These are phyloP conservation scores for Pythium plurisporium DNA, from an alignment of 352 stramenopile genomes.

Conservation along the genomic window DNA sequence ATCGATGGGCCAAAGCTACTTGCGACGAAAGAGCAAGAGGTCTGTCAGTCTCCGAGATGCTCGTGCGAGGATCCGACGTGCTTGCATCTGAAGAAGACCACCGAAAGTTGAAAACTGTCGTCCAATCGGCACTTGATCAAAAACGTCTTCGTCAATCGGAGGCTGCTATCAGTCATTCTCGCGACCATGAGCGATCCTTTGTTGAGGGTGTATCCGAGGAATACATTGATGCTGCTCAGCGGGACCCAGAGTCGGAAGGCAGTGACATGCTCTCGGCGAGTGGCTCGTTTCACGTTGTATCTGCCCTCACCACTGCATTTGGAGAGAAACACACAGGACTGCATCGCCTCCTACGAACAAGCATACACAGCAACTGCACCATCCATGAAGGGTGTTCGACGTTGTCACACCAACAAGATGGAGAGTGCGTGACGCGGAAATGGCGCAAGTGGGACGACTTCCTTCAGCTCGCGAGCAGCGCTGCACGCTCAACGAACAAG, in stretches of 20 bases:
- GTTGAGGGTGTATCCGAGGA: not conserved
- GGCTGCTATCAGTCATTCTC: not conserved
- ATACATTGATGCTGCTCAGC: not conserved
- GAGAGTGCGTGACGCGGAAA: conserved; percentile 8
- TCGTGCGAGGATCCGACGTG: not conserved
- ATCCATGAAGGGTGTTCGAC: not conserved
- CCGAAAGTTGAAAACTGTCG: conserved; percentile 7
- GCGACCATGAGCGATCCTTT: not conserved
- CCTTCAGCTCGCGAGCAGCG: not conserved
- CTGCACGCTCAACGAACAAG: not conserved
- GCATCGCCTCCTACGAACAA: conserved; percentile 22
- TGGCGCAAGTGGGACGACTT: conserved; percentile 18
- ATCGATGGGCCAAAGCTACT: not conserved
- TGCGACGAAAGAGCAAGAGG: not conserved
- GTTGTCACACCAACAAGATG: not conserved
- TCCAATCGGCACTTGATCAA: not conserved
- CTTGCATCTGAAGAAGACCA: conserved; percentile 9
- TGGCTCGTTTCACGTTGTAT: conserved; percentile 24
- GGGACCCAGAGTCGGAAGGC: not conserved
- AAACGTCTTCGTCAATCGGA: not conserved
- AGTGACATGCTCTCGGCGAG: conserved; percentile 2
- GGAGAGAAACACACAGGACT: conserved; percentile 27
- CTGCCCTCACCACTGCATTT: conserved; percentile 25
- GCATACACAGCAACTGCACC: conserved; percentile 11
- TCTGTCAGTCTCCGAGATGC: not conserved